Conservation (phyloP, 352 stramenopile genomes). For the Globisporangium emineosum region DNA sequence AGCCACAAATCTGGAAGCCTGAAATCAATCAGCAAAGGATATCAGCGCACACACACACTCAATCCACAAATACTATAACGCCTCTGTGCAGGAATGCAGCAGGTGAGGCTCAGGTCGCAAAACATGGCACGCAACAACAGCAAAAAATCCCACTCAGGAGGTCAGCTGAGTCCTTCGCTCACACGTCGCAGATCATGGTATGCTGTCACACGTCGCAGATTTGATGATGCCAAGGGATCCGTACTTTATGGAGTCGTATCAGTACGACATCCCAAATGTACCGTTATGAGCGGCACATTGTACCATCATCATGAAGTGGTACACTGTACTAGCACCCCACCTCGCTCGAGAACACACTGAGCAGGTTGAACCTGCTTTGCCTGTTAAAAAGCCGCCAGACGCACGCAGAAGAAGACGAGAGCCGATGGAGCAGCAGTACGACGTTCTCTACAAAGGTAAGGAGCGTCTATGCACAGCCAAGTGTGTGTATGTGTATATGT, state of each 20-base stretch:
- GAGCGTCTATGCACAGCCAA: too few relatives aligned
- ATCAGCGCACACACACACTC: background rate
- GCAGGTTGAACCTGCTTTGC: slow-evolving; percentile 11
- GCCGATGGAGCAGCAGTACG: slow-evolving; percentile 61
- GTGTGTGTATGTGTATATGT: background rate
- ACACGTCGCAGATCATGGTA: background rate
- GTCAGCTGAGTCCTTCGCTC: background rate
- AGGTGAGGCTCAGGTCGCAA: background rate
- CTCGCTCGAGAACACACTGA: background rate
- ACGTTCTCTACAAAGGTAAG: slow-evolving; percentile 79
- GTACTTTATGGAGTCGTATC: background rate
- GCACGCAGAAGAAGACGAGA: background rate
- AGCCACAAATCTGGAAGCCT: background rate
- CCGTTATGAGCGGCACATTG: background rate
- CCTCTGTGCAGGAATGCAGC: too few relatives aligned
- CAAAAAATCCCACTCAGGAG: too few relatives aligned
- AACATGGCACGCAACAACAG: too few relatives aligned
- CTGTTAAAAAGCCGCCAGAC: background rate
- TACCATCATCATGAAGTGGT: background rate
- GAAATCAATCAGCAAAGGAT: background rate
- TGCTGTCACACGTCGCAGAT: slow-evolving; percentile 8
- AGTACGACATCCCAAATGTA: background rate
- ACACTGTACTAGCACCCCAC: background rate
- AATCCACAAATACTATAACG: too few relatives aligned
- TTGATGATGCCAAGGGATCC: background rate